A percentile compares a stretch with the other conserved stretches of the same genome.
These are phyloP conservation scores for Copromyces sp. DNA, from an alignment of 495 filamentous ascomycete genomes.

Conservation along the genomic window DNA sequence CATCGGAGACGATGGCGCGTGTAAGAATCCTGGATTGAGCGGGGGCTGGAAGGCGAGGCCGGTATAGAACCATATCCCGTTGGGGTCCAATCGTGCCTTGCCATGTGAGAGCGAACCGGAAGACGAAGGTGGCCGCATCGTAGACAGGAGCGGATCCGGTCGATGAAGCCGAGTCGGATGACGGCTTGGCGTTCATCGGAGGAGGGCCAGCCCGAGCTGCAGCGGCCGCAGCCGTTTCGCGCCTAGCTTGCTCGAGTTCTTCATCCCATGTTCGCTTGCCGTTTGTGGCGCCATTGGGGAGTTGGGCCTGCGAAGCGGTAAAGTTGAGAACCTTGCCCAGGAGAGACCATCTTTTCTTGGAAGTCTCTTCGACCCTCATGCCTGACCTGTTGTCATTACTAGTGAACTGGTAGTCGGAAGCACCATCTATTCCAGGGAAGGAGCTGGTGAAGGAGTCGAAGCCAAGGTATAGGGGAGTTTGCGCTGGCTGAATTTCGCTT, in stretches of 20 bases:
- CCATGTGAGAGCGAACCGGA: conserved; percentile 35
- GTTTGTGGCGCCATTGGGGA: background rate
- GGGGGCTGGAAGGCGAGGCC: conserved; percentile 66
- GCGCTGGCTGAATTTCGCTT: conserved; percentile 57
- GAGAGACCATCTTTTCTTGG: conserved; percentile 59
- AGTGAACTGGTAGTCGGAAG: conserved; percentile 6
- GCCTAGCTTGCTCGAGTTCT: conserved; percentile 32
- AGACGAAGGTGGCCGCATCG: conserved; percentile 33
- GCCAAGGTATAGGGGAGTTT: conserved; percentile 33
- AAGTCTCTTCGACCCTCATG: conserved; percentile 2
- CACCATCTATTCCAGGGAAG: conserved; percentile 1
- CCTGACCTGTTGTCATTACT: conserved; percentile 2
- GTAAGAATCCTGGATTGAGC: conserved; percentile 49
- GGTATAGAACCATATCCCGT: conserved; percentile 42
- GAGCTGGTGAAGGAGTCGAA: conserved; percentile 30
- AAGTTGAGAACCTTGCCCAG: conserved; percentile 59
- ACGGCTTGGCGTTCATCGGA: conserved; percentile 13
- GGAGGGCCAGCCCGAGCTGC: conserved; percentile 15
- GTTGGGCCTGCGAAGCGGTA: conserved; percentile 16
- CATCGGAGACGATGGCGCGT: conserved; percentile 6
- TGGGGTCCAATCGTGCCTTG: conserved; percentile 17
- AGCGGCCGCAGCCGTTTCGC: conserved; percentile 30
- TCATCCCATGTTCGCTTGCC: conserved; percentile 25
- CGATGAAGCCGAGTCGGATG: conserved; percentile 31
- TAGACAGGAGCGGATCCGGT: conserved; percentile 34